Evolutionary conservation across 805 yeast species (phyloP), one percentile per base, ranked within the genome.

Genomic region (Naumovozyma baii): DNA sequence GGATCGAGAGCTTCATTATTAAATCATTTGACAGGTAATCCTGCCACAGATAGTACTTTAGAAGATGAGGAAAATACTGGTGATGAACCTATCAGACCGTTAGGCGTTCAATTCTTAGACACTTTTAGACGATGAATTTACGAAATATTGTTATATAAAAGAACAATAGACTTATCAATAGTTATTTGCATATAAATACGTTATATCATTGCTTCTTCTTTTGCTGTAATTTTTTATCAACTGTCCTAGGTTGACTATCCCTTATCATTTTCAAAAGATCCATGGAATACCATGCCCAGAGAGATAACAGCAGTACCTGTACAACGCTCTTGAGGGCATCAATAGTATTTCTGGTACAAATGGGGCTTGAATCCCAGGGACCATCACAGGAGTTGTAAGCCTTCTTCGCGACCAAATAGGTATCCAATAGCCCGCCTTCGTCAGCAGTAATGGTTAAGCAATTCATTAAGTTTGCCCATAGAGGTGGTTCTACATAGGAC

Each of bases 11-110:
- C n/a, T n/a, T n/a, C n/a, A n/a, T n/a, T n/a, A n/a, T n/a, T n/a
- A n/a, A n/a, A n/a, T n/a, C n/a, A n/a, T n/a, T n/a, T n/a, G n/a
- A n/a, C n/a, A n/a, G n/a, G n/a, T n/a, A n/a, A n/a, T n/a, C n/a
- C n/a, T n/a, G 26, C 15, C n/a, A 15, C 26, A 4, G 37, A 37
- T 22, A 38, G 30, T 22, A 7, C 26, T 22, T 10, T 28, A 10
- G 26, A 10, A 22, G 49, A 46, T 7, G 57, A 53, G 9, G 67
- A 58, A 20, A 67, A 67, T 15, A 53, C 73, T 36, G 72, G 73
- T 7, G 82, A 74, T 41, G 77, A 78, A 14, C 83, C 83, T 0
- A 74, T 69, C 10, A 59, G 84, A 38, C 74, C 83, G 0, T 58
- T 79, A 28, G 77, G 81, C 2, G 66, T 73, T 17, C 83, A 77